A percentile compares a stretch with the other conserved stretches of the same genome.
phyloP scores from a whole-genome alignment of 2,329 filamentous ascomycete genomes.

The Aschersonia sp. region DNA sequence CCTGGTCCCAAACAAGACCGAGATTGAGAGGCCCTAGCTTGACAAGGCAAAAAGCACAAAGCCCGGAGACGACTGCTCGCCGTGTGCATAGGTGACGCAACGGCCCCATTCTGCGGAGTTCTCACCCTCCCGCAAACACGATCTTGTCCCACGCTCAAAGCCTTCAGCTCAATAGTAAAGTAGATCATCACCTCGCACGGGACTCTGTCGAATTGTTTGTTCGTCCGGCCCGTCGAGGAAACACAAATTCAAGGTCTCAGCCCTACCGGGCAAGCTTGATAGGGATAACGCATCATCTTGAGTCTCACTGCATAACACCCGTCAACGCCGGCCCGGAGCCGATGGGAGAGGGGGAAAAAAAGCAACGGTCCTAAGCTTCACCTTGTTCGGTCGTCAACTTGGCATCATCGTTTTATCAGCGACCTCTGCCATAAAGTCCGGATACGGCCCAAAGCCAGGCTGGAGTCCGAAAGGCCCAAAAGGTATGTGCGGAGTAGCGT shows the following conservation, averaged over 20 bases:
- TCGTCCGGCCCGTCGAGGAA: background rate
- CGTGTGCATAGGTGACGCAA: background rate
- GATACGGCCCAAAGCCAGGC: background rate
- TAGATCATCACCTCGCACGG: constrained; percentile 6
- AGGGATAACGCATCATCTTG: constrained; percentile 4
- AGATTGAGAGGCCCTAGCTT: background rate
- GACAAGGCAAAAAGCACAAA: background rate
- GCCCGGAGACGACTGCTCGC: background rate
- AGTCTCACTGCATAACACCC: constrained; percentile 6
- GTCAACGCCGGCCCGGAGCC: constrained; percentile 3
- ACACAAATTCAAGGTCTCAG: constrained; percentile 5
- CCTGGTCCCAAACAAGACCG: background rate
- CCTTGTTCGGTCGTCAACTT: background rate
- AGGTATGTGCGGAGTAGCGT: too few relatives aligned
- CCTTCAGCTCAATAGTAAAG: background rate
- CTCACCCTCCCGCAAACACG: constrained; percentile 1
- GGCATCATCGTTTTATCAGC: background rate
- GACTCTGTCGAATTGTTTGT: constrained; percentile 2
- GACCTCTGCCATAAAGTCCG: background rate
- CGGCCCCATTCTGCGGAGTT: background rate
- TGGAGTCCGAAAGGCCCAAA: background rate
- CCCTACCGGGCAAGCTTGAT: constrained; percentile 5
- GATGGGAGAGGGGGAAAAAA: constrained; percentile 1
- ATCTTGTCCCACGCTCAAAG: constrained; percentile 5
- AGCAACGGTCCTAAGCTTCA: background rate